A percentile compares a stretch with the other conserved stretches of the same genome.
These are phyloP conservation scores for Rhazya stricta DNA, from an alignment of 257 asterid species.

Conservation along the genomic window DNA sequence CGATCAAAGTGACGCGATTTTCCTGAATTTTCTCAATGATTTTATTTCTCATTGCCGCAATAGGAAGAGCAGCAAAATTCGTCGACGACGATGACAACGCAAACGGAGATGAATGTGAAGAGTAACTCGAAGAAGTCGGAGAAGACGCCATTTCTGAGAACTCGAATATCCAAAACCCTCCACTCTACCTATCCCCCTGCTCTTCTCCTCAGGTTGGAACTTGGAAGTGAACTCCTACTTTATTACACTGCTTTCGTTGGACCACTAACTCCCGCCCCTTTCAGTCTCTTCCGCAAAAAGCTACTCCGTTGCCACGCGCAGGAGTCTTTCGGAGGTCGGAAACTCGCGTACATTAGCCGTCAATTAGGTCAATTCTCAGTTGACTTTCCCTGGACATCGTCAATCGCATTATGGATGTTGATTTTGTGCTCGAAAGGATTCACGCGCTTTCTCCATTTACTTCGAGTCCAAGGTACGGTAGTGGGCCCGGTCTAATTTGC, in stretches of 20 bases:
- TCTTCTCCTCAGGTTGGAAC: background rate
- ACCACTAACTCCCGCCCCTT: background rate
- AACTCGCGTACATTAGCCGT: background rate
- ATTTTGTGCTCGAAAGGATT: background rate
- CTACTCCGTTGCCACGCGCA: background rate
- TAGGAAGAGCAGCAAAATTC: conserved; percentile 56
- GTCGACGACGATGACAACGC: conserved; percentile 21
- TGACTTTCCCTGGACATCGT: background rate
- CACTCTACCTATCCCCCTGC: background rate
- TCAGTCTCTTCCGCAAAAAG: background rate
- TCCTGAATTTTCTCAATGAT: conserved; percentile 70
- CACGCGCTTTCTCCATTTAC: background rate
- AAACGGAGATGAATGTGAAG: conserved; percentile 27
- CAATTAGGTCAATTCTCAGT: background rate
- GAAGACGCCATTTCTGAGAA: conserved; percentile 46
- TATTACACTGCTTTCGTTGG: background rate
- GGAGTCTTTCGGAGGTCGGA: background rate
- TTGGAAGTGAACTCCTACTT: background rate
- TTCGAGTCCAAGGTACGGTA: background rate
- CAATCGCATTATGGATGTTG: background rate
- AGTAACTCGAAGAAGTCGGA: conserved; percentile 34
- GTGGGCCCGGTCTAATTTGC: background rate
- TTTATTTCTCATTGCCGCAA: conserved; percentile 45
- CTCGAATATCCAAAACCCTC: conserved; percentile 9
- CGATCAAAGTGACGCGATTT: conserved; percentile 85